Conservation (phyloP, 1,284 basidiomycete species). For the Cystobasidium sp. region DNA sequence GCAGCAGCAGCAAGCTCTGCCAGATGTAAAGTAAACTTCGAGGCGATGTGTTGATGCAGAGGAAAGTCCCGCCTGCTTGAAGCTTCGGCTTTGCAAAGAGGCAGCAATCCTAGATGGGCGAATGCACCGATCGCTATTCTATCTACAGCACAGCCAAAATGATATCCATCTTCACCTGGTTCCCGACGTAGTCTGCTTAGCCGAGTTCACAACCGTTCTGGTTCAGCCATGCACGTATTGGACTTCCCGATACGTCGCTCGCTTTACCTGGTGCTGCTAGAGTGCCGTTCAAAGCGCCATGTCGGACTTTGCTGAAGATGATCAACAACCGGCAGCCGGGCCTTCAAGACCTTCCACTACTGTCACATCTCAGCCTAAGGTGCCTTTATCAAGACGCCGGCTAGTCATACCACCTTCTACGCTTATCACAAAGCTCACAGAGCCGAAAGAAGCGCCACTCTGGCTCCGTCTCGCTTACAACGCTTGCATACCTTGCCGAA, state of each 20-base stretch:
- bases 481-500: conserved; percentile 14
- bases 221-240: conserved; percentile 18
- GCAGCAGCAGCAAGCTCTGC: no score
- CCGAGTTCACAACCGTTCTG: no score
- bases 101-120: no score
- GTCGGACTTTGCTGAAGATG: neutral
- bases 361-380: neutral
- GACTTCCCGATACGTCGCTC: conserved; percentile 9
- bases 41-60: no score
- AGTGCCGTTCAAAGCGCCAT: neutral
- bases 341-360: neutral
- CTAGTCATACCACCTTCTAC: neutral
- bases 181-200: no score
- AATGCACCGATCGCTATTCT: no score
- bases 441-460: conserved; percentile 4
- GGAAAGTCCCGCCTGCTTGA: no score
- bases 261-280: neutral
- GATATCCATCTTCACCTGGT: no score
- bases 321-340: neutral
- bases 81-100: no score
- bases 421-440: neutral
- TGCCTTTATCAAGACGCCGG: neutral
- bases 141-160: no score
- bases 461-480: conserved; percentile 8
- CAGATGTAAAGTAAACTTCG: no score